Conservation (phyloP, 768 basidiomycete species). For the Mrakia blollopis region DNA sequence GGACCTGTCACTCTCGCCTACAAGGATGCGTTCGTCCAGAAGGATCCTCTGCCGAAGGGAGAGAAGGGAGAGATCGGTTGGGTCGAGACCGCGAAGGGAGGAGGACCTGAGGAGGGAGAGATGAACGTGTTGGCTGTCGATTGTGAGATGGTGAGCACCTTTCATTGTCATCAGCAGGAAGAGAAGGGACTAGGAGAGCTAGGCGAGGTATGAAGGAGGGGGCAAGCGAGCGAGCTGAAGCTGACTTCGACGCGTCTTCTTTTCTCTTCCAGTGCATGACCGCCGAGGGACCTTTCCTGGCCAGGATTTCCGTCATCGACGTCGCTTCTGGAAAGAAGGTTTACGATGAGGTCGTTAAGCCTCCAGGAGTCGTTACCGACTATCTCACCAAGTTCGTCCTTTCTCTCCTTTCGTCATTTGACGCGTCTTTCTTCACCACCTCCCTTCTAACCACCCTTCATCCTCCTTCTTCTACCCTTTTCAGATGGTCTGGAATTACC, state of each 20-base stretch:
- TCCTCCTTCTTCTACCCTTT: neutral
- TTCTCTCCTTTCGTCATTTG: neutral
- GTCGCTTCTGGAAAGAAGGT: slow-evolving; percentile 64
- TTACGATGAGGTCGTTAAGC: slow-evolving; percentile 87
- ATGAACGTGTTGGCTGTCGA: slow-evolving; percentile 71
- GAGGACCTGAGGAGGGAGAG: slow-evolving; percentile 29
- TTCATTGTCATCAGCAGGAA: no score
- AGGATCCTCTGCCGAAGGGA: slow-evolving; percentile 18
- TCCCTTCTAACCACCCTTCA: neutral
- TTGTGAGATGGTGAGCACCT: slow-evolving; percentile 81
- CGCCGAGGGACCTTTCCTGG: slow-evolving; percentile 64
- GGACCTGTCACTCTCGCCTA: slow-evolving; percentile 23
- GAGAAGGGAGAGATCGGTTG: slow-evolving; percentile 53
- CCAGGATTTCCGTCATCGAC: slow-evolving; percentile 79
- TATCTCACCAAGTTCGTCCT: slow-evolving; percentile 76
- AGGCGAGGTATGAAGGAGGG: neutral
- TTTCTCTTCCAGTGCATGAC: slow-evolving; percentile 64
- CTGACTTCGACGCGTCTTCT: neutral
- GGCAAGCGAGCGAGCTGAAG: neutral
- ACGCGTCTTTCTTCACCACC: neutral
- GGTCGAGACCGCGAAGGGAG: slow-evolving; percentile 68
- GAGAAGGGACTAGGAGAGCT: neutral
- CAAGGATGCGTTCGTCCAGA: slow-evolving; percentile 29
- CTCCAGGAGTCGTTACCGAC: slow-evolving; percentile 73
- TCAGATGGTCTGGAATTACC: slow-evolving; percentile 90